Evolutionary conservation across 2,329 filamentous ascomycete species (phyloP), one percentile per base, ranked within the genome.

Genomic region (Alternaria panax): DNA sequence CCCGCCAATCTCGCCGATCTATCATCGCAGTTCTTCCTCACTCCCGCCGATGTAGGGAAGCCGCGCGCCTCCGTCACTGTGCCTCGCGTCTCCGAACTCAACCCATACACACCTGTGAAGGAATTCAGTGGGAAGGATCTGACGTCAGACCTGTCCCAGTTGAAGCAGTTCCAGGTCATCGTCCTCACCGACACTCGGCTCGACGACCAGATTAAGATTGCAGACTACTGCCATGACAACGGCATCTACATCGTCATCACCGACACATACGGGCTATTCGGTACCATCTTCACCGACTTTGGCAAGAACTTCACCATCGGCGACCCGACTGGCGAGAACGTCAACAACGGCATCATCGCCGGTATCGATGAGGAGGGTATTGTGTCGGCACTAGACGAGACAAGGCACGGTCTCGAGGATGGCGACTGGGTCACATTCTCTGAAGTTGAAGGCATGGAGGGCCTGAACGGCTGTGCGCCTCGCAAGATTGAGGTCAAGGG

Each of bases 11-110:
- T 97, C 69, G 86, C 92, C 70, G 95, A 99, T 76, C 88, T 99
- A 32, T 98, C 95, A 40, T 92, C 95, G 42, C 95, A 99, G 80
- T 99, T 99, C 85, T 99, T 99, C 85, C 88, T 99, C 22, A 92
- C 88, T 57, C 85, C 88, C 18, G 87, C 90, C 72, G 95, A 99
- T 77, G 90, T 98, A 54, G 95, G 95, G 73, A 96, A 97, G 83
- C 91, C 93, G 5, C 89, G 95, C 75, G 95, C 94, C 66, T 85
- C 88, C 68, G 91, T 92, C 54, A 97, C 94, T 1, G 92, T 90
- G 2, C 94, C 95, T 8, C 89, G 92, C 51, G 91, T 99, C 27
- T 92, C 93, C 41, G 95, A 99, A 80, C 86, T 99, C 67, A 99
- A 99, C 79, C 92, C 93, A 62, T 99, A 99, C 77, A 97, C 94